phyloP scores from a whole-genome alignment of 1,284 basidiomycete species.

The Dichomitus squalens region DNA sequence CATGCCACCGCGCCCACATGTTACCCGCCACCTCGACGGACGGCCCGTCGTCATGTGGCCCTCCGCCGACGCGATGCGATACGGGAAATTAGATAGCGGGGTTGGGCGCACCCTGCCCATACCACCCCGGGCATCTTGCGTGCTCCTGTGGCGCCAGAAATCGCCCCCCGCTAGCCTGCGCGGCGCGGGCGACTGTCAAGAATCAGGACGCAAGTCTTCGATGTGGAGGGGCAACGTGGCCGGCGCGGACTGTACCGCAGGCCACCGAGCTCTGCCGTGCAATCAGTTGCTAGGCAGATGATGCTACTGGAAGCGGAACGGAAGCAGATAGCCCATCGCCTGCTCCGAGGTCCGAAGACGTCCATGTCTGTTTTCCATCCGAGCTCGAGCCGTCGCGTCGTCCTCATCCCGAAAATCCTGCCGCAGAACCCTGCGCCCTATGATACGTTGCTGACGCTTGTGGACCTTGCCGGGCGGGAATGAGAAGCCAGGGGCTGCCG shows the following conservation, averaged over 20 bases:
- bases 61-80: conserved; percentile 11
- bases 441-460: neutral
- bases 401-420: neutral
- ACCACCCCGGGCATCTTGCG: neutral
- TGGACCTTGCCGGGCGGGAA: neutral
- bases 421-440: neutral
- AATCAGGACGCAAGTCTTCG: neutral
- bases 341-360: conserved; percentile 14
- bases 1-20: neutral
- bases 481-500: neutral
- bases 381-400: neutral
- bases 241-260: neutral
- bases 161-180: neutral
- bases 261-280: neutral
- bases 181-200: neutral
- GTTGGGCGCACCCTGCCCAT: neutral
- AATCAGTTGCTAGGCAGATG: conserved; percentile 20
- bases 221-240: conserved; percentile 1
- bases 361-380: neutral
- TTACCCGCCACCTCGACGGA: neutral
- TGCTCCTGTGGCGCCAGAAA: neutral
- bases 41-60: neutral
- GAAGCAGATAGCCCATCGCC: conserved; percentile 10
- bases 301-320: conserved; percentile 15
- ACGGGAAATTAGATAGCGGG: conserved; percentile 17